Evolutionary conservation across 371 early-diverging fungal genomes (phyloP).

Genomic region (Mucor lusitanicus): DNA sequence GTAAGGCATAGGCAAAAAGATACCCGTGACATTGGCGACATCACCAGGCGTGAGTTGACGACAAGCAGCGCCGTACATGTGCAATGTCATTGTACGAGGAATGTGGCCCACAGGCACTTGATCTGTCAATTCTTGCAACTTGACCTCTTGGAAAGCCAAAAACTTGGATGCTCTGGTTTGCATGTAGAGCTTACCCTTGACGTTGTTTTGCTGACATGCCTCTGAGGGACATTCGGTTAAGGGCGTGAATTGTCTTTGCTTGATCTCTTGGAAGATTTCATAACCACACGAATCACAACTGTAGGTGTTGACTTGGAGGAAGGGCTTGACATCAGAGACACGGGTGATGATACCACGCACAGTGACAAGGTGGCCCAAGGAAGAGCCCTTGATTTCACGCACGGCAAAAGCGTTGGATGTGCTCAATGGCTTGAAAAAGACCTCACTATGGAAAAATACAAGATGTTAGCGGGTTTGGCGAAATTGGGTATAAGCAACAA

Average conservation of each 20-base stretch:
- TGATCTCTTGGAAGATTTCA: slow-evolving; percentile 98
- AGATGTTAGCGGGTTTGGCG: too few species aligned
- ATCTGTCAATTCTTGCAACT: slow-evolving; percentile 94
- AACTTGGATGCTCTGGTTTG: slow-evolving; percentile 97
- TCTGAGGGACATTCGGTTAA: slow-evolving; percentile 89
- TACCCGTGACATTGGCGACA: slow-evolving; percentile 84
- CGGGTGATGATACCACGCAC: slow-evolving; percentile 97
- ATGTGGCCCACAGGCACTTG: slow-evolving; percentile 99
- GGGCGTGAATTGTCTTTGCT: slow-evolving; percentile 79
- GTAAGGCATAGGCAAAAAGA: slow-evolving; percentile 95
- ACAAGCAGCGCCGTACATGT: slow-evolving; percentile 84
- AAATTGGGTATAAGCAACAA: background rate
- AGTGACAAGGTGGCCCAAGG: slow-evolving; percentile 89
- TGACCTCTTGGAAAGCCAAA: slow-evolving; percentile 93
- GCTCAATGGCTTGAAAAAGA: slow-evolving; percentile 82
- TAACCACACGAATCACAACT: slow-evolving; percentile 97
- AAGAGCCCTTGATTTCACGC: slow-evolving; percentile 82
- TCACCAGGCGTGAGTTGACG: slow-evolving; percentile 93
- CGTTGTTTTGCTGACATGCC: slow-evolving; percentile 83
- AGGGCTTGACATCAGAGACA: slow-evolving; percentile 96
- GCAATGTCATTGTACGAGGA: slow-evolving; percentile 94
- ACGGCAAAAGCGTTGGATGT: slow-evolving; percentile 74
- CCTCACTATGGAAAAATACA: slow-evolving; percentile 57
- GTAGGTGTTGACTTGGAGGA: slow-evolving; percentile 90
- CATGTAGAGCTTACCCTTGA: slow-evolving; percentile 89